Conservation (phyloP, 2,329 filamentous ascomycete genomes). For the Fonsecaea monophora region DNA sequence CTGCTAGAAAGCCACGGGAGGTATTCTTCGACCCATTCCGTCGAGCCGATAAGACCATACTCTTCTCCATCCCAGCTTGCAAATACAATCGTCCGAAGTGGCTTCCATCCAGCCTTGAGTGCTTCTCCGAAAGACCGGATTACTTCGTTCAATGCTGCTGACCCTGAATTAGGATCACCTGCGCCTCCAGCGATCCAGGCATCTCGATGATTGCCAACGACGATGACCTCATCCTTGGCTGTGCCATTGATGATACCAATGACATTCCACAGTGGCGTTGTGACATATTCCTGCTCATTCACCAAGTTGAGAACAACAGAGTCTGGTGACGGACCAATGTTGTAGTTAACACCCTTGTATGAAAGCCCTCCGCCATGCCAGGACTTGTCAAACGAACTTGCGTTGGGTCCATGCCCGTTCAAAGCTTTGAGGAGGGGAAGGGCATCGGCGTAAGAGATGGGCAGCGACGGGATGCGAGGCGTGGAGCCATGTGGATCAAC, state of each 20-base stretch:
- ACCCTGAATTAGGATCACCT: constrained; percentile 82
- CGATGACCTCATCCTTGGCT: constrained; percentile 80
- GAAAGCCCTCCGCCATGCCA: constrained; percentile 76
- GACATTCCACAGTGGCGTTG: constrained; percentile 85
- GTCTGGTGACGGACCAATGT: constrained; percentile 81
- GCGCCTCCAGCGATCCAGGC: constrained; percentile 89
- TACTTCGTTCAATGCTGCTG: constrained; percentile 78
- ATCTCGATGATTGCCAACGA: constrained; percentile 91
- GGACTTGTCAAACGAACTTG: constrained; percentile 72
- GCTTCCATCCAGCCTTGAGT: constrained; percentile 77
- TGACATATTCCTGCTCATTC: constrained; percentile 83
- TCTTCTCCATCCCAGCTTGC: constrained; percentile 86
- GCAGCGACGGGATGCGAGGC: constrained; percentile 86
- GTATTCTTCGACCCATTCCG: constrained; percentile 92
- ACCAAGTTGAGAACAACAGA: constrained; percentile 71
- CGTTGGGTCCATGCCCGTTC: constrained; percentile 84
- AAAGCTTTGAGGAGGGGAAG: constrained; percentile 86
- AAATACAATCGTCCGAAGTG: constrained; percentile 88
- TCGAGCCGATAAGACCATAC: constrained; percentile 84
- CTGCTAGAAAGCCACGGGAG: constrained; percentile 77
- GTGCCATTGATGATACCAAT: constrained; percentile 87
- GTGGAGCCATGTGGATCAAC: constrained; percentile 72
- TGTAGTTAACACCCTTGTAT: constrained; percentile 84
- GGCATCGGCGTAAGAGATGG: constrained; percentile 86
- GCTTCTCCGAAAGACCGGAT: constrained; percentile 76